Conservation (phyloP, 164 flowering plant genomes). For the Berberis vulgaris region DNA sequence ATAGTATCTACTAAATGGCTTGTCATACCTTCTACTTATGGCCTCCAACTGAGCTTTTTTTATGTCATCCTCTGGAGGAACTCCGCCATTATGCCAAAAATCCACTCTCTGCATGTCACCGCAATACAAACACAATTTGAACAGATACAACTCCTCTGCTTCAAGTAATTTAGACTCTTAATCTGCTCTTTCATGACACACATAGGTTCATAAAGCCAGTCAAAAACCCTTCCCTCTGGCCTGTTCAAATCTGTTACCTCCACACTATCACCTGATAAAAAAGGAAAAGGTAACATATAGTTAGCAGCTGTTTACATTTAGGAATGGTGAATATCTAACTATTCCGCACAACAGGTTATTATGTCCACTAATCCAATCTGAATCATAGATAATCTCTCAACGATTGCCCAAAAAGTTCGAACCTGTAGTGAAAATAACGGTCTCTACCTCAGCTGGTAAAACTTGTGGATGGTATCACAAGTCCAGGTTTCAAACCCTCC, state of each 20-base stretch:
- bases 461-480: too few species aligned
- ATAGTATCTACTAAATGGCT: too few species aligned
- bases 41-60: conserved; percentile 33
- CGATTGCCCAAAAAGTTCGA: too few species aligned
- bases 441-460: too few species aligned
- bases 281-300: neutral
- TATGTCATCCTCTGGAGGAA: conserved; percentile 27
- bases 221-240: conserved; percentile 38
- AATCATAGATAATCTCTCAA: too few species aligned
- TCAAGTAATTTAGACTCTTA: conserved; percentile 18
- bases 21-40: conserved; percentile 27
- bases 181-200: conserved; percentile 31
- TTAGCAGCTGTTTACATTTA: neutral
- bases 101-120: conserved; percentile 20
- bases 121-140: conserved; percentile 22
- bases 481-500: too few species aligned
- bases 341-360: too few species aligned
- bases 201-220: conserved; percentile 43
- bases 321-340: too few species aligned
- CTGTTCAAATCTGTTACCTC: conserved; percentile 28
- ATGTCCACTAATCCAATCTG: too few species aligned
- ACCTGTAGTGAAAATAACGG: too few species aligned
- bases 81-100: conserved; percentile 34
- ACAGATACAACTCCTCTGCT: conserved; percentile 20
- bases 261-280: conserved; percentile 26